phyloP scores from a whole-genome alignment of 257 asterid species.

The Marsdenia floribunda region DNA sequence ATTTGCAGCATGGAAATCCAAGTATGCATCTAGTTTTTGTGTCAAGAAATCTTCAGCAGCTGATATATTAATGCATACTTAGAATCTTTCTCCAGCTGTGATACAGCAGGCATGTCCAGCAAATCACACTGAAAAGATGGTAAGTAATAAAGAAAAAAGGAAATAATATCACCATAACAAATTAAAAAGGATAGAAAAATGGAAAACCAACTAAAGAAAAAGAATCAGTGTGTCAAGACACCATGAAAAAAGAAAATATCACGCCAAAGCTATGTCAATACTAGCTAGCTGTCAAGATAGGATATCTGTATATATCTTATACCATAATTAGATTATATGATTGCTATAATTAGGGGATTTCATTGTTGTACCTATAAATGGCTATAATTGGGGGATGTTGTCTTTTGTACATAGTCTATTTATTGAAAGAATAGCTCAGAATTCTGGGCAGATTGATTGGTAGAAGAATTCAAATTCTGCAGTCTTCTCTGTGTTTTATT shows the following conservation, averaged over 20 bases:
- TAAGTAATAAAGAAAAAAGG: conserved; percentile 1
- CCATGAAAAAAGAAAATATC: neutral
- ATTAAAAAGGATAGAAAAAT: neutral
- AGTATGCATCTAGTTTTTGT: conserved; percentile 73
- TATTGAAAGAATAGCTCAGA: too few species aligned
- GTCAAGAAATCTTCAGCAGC: conserved; percentile 73
- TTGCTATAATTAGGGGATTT: too few species aligned
- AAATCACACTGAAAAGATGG: conserved; percentile 59
- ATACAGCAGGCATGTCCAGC: conserved; percentile 74
- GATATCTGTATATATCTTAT: too few species aligned
- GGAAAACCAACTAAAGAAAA: neutral
- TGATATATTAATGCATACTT: conserved; percentile 56
- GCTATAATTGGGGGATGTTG: too few species aligned
- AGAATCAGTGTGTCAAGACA: neutral
- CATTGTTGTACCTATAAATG: too few species aligned
- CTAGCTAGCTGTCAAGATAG: too few species aligned
- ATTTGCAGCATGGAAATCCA: conserved; percentile 66
- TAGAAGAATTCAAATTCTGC: too few species aligned
- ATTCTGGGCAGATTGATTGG: too few species aligned
- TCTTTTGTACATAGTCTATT: too few species aligned
- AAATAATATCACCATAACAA: neutral
- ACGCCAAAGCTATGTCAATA: neutral
- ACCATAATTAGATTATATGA: too few species aligned
- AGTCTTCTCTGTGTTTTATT: too few species aligned
- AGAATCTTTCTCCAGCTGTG: conserved; percentile 80